Base-by-base conservation (phyloP, 306 rosid genomes). In the Luffa acutangula region DNA sequence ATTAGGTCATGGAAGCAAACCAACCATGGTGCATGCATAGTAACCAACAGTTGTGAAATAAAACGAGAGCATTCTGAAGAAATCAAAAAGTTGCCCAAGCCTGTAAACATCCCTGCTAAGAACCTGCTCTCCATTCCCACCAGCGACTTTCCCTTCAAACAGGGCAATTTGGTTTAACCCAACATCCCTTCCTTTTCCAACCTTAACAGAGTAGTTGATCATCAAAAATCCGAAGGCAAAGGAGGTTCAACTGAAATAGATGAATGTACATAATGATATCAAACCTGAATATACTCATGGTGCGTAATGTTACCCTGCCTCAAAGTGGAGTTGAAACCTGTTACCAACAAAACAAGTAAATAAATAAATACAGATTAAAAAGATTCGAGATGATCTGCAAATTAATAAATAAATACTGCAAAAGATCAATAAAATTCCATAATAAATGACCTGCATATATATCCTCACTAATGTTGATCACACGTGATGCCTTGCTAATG, bases 131-230 rank as follows among this genome's bases (percentile, higher is more conserved):
- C 97, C 98, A 86, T 92, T 95, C 78, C 98, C 98, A 84, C 98
- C 98, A 2, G 98, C 97, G 71, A 95, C 98, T 87, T 95, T 95
- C 74, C 97, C 98, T 89, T 95, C 98, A 86, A 95, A 95, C 76
- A 95, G 92, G 83, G 97, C 98, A 86, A 95, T 92, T 92, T 95
- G 98, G 87, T 92, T 95, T 83, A 95, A 84, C 58, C 98, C 98
- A 77, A 95, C 98, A 86, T 95, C 98, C 86, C 98, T 89, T 87
- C 98, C 98, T 86, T 95, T 95, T 80, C 98, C 98, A 91, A 95
- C 98, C 98, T 95, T 79, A 64, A 82, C 71, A 84, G 84, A 65
- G 48, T 84, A 69, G 62, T 46, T 70, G 67, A 81, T 42, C 72
- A 83, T 85, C 54, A 80, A 80, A 57, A 45, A 79, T 77, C 82